phyloP scores from a whole-genome alignment of 257 asterid genomes.

The Ehretia macrophylla region DNA sequence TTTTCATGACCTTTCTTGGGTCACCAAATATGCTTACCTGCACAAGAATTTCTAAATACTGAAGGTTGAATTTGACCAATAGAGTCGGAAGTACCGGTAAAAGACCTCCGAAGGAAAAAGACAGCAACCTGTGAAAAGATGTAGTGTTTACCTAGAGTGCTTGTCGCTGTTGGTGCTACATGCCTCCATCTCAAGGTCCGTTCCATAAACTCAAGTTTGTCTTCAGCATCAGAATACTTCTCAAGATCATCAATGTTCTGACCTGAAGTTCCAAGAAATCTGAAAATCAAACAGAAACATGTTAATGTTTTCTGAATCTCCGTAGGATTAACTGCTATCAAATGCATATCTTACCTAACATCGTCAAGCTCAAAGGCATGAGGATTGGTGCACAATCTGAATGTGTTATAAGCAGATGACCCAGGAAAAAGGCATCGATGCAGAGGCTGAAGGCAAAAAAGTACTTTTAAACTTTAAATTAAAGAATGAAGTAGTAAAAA shows the following conservation, averaged over 20 bases:
- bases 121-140: slow-evolving; percentile 7
- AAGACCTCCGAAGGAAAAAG: neutral
- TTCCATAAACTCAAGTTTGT: slow-evolving; percentile 70
- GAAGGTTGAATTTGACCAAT: neutral
- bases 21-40: neutral
- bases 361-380: slow-evolving; percentile 88
- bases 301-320: neutral
- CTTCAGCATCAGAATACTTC: slow-evolving; percentile 70
- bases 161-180: slow-evolving; percentile 94
- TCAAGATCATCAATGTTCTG: slow-evolving; percentile 87
- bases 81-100: slow-evolving; percentile 3
- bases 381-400: slow-evolving; percentile 94
- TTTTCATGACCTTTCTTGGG: neutral
- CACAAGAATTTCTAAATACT: neutral
- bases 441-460: slow-evolving; percentile 82
- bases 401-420: slow-evolving; percentile 80
- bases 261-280: slow-evolving; percentile 96
- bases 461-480: slow-evolving; percentile 11
- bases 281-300: slow-evolving; percentile 25
- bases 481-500: neutral
- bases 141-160: slow-evolving; percentile 69
- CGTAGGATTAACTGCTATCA: neutral
- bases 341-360: slow-evolving; percentile 47
- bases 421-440: slow-evolving; percentile 90
- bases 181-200: slow-evolving; percentile 98